Percentiles rank a stretch among this genome's conserved stretches.
These are phyloP conservation scores for Wallacemonas rigidus DNA, from an alignment of 208 protist species.

Conservation along the genomic window DNA sequence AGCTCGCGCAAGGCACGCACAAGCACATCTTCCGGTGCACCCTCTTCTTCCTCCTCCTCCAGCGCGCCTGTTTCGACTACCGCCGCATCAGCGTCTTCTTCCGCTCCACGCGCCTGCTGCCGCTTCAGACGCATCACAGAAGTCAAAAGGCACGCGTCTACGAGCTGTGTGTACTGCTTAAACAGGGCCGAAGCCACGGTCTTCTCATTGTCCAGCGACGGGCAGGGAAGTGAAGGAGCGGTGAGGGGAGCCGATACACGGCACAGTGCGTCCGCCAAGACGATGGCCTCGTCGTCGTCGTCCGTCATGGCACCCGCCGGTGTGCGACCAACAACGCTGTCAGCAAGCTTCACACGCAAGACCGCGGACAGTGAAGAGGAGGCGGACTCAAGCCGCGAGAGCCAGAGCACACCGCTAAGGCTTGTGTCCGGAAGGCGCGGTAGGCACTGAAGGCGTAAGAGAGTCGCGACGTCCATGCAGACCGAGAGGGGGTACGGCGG, in stretches of 20 bases:
- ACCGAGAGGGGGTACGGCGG: conserved; percentile 44
- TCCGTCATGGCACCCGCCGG: neutral
- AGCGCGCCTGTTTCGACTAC: neutral
- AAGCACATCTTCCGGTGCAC: neutral
- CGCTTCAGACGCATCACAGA: too few species aligned
- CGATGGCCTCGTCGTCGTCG: neutral
- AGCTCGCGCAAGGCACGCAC: neutral
- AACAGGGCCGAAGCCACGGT: too few species aligned
- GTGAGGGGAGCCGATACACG: neutral
- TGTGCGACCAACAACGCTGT: conserved; percentile 5
- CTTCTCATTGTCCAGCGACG: too few species aligned
- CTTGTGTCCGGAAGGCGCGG: conserved; percentile 32
- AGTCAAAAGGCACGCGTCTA: too few species aligned
- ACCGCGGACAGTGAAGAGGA: neutral
- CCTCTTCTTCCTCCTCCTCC: neutral
- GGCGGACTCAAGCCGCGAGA: conserved; percentile 8
- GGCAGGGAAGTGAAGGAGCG: too few species aligned
- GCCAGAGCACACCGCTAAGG: conserved; percentile 15
- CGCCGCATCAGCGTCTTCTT: too few species aligned
- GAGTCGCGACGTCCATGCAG: conserved; percentile 26
- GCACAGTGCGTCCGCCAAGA: neutral
- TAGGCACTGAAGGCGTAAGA: conserved; percentile 27
- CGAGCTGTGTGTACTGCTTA: too few species aligned
- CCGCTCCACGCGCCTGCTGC: too few species aligned
- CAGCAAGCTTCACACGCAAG: neutral